A percentile compares a stretch with the other conserved stretches of the same genome.
Evolutionary conservation across 2,329 filamentous ascomycete genomes (phyloP).

Genomic region (Neofusicoccum ribis): DNA sequence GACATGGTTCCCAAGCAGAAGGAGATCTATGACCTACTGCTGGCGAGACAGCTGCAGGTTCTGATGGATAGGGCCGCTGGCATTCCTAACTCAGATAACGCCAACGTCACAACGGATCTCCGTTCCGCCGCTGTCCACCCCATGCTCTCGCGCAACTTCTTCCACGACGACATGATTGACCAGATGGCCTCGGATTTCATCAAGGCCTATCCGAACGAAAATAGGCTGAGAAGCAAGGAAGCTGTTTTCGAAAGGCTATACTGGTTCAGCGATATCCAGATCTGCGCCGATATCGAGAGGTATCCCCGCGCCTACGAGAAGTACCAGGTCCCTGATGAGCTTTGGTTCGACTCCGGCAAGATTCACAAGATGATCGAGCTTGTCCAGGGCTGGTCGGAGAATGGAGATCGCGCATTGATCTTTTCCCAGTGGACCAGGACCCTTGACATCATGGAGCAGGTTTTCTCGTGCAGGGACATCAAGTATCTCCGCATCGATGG

Average conservation of each 20-base stretch:
- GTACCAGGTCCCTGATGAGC: constrained; percentile 59
- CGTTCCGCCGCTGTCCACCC: constrained; percentile 92
- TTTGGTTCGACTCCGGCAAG: constrained; percentile 79
- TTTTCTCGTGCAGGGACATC: constrained; percentile 71
- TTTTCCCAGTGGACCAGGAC: constrained; percentile 94
- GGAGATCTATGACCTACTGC: constrained; percentile 70
- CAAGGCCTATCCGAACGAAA: constrained; percentile 57
- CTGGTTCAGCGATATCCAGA: constrained; percentile 55
- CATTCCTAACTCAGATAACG: constrained; percentile 55
- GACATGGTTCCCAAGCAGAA: constrained; percentile 73
- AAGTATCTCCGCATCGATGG: constrained; percentile 86
- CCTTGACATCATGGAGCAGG: constrained; percentile 84
- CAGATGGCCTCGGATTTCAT: constrained; percentile 78
- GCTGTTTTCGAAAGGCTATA: constrained; percentile 57
- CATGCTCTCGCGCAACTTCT: constrained; percentile 80
- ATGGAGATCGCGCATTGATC: constrained; percentile 83
- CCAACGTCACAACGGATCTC: constrained; percentile 75
- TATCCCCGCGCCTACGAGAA: constrained; percentile 35
- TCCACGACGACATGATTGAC: constrained; percentile 70
- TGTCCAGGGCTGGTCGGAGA: constrained; percentile 69
- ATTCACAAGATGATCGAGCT: constrained; percentile 78
- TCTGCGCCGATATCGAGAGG: neutral
- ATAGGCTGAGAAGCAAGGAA: constrained; percentile 44
- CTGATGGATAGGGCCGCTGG: constrained; percentile 59
- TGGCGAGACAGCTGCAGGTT: constrained; percentile 62